These are phyloP conservation scores for Cochlearia excelsa DNA, from an alignment of 345 rosid genomes.

Conservation along the genomic window DNA sequence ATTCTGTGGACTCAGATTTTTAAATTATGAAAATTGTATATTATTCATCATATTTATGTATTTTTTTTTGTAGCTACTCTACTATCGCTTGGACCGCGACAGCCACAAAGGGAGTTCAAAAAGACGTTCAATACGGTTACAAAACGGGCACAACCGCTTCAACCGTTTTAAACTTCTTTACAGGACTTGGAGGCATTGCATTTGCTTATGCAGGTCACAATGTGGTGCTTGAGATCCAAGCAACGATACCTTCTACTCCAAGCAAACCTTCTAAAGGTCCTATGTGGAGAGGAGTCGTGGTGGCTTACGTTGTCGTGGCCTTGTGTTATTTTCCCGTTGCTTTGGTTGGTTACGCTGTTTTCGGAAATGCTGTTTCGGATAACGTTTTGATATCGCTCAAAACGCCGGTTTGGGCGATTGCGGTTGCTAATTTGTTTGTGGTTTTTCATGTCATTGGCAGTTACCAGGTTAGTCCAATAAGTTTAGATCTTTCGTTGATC, in stretches of 20 bases:
- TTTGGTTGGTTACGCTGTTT: constrained; percentile 47
- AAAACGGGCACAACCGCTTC: constrained; percentile 39
- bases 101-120: constrained; percentile 40
- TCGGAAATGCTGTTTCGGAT: constrained; percentile 59
- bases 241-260: constrained; percentile 63
- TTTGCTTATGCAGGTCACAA: constrained; percentile 69
- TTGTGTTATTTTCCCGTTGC: constrained; percentile 72
- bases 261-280: constrained; percentile 65
- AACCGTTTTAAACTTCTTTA: constrained; percentile 41
- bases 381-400: constrained; percentile 55
- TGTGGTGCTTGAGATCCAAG: constrained; percentile 72
- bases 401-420: constrained; percentile 62
- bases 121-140: constrained; percentile 39
- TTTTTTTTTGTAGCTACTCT: constrained; percentile 43
- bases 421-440: constrained; percentile 51
- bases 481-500: neutral
- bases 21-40: neutral
- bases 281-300: constrained; percentile 61
- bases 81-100: constrained; percentile 62
- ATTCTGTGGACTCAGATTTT: no score
- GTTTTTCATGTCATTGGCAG: constrained; percentile 74
- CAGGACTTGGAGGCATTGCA: constrained; percentile 61
- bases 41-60: neutral
- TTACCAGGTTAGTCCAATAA: constrained; percentile 48
- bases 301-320: constrained; percentile 56